Evolutionary conservation across 176 grass and related monocot genomes (phyloP).

Genomic region (Musa itinerans): DNA sequence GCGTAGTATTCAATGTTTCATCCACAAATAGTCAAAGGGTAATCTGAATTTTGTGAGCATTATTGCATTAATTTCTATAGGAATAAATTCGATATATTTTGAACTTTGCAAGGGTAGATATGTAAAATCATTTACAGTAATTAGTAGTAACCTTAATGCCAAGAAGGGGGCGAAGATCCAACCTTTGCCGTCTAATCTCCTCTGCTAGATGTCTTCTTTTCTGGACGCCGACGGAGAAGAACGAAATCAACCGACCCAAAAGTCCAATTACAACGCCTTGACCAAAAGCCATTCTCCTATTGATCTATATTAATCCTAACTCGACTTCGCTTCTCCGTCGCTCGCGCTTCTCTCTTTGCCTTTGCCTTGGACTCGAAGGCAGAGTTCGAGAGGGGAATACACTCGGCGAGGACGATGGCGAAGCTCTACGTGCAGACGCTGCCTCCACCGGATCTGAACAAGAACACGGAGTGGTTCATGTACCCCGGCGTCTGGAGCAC

Average conservation of each 20-base stretch:
- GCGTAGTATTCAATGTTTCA: too few species aligned
- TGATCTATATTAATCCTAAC: background rate
- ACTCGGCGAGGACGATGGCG: background rate
- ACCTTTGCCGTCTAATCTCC: background rate
- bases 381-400: background rate
- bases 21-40: too few species aligned
- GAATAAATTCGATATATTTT: too few species aligned
- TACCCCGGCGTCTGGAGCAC: constrained; percentile 6
- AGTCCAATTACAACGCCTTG: background rate
- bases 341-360: background rate
- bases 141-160: too few species aligned
- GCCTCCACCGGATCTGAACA: constrained; percentile 1
- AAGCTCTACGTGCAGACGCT: constrained; percentile 3
- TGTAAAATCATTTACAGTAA: too few species aligned
- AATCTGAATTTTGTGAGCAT: too few species aligned
- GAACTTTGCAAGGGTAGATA: too few species aligned
- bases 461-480: constrained; percentile 11
- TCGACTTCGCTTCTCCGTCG: background rate
- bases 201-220: background rate
- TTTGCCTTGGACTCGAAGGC: background rate
- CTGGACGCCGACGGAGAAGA: background rate
- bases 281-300: background rate
- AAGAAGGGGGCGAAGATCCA: too few species aligned
- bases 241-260: background rate
- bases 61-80: too few species aligned